Percentiles rank a stretch among this genome's conserved stretches.
phyloP scores from a whole-genome alignment of 352 stramenopile species.

The Phytophthora citrophthora region DNA sequence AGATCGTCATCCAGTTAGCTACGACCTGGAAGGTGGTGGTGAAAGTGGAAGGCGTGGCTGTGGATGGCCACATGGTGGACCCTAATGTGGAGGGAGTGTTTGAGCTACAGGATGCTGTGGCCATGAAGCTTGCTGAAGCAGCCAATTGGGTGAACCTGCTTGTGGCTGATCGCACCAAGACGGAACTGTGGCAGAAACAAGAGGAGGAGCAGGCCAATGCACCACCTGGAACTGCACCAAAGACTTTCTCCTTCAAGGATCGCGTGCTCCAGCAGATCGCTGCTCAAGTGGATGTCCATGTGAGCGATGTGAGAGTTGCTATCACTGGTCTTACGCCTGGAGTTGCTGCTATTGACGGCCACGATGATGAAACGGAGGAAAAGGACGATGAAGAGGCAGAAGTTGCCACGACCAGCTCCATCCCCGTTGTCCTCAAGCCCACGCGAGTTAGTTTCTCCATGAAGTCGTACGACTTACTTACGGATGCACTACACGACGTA shows the following conservation, averaged over 20 bases:
- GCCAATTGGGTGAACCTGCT: constrained; percentile 44
- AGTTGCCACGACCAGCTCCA: constrained; percentile 29
- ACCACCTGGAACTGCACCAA: constrained; percentile 13
- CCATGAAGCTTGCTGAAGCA: constrained; percentile 64
- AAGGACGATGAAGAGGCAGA: constrained; percentile 30
- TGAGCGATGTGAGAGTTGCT: constrained; percentile 48
- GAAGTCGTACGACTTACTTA: constrained; percentile 46
- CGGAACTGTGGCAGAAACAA: constrained; percentile 38
- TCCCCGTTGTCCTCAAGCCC: constrained; percentile 30
- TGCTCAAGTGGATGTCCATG: constrained; percentile 64
- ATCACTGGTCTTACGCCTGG: constrained; percentile 40
- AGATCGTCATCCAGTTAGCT: constrained; percentile 53
- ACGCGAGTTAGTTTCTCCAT: constrained; percentile 47
- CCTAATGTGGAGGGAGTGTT: constrained; percentile 50
- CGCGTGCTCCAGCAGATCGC: constrained; percentile 65
- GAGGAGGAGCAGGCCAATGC: constrained; percentile 19
- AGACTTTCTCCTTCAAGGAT: constrained; percentile 64
- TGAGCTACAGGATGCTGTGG: constrained; percentile 51
- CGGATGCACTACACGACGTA: constrained; percentile 55
- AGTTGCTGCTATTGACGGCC: constrained; percentile 31
- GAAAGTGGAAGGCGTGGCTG: constrained; percentile 51
- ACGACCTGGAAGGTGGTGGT: constrained; percentile 64
- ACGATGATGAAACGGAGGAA: constrained; percentile 31
- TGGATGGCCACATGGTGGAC: constrained; percentile 53
- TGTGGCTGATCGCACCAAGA: constrained; percentile 44